A percentile compares a stretch with the other conserved stretches of the same genome.
These are phyloP conservation scores for Zygosaccharomyces kombuchaensis DNA, from an alignment of 805 yeast genomes.

Conservation along the genomic window DNA sequence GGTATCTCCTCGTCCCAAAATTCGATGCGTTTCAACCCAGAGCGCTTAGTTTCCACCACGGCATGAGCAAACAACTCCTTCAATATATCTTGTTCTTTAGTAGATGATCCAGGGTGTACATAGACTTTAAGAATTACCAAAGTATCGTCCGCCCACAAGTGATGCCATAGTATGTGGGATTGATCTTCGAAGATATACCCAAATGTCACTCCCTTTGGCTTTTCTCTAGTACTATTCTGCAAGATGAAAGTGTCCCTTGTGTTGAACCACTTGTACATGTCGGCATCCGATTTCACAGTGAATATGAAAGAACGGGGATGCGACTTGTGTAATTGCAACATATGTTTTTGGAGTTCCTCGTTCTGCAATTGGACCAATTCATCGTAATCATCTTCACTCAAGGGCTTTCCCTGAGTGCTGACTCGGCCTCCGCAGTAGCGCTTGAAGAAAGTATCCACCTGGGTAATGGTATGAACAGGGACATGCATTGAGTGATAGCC, in stretches of 20 bases:
- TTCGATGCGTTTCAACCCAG: slow-evolving; percentile 27
- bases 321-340: slow-evolving; percentile 22
- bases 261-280: slow-evolving; percentile 42
- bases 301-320: slow-evolving; percentile 27
- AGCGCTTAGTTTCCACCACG: slow-evolving; percentile 33
- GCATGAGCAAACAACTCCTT: slow-evolving; percentile 33
- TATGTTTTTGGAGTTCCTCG: slow-evolving; percentile 15
- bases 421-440: slow-evolving; percentile 14
- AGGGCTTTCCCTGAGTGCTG: slow-evolving; percentile 16
- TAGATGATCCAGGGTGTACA: slow-evolving; percentile 11
- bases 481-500: slow-evolving; percentile 50
- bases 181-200: slow-evolving; percentile 32
- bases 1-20: slow-evolving; percentile 43
- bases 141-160: slow-evolving; percentile 37
- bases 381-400: slow-evolving; percentile 34
- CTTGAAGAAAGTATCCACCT: slow-evolving; percentile 21
- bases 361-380: slow-evolving; percentile 31
- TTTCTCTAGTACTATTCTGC: slow-evolving; percentile 15
- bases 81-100: slow-evolving; percentile 20
- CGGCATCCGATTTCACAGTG: slow-evolving; percentile 37
- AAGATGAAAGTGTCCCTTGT: slow-evolving; percentile 37
- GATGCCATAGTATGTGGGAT: slow-evolving; percentile 44
- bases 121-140: slow-evolving; percentile 31
- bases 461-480: slow-evolving; percentile 34
- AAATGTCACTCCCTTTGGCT: slow-evolving; percentile 18